Evolutionary conservation across 768 basidiomycete species (phyloP).

Genomic region (Lactarius indigo): DNA sequence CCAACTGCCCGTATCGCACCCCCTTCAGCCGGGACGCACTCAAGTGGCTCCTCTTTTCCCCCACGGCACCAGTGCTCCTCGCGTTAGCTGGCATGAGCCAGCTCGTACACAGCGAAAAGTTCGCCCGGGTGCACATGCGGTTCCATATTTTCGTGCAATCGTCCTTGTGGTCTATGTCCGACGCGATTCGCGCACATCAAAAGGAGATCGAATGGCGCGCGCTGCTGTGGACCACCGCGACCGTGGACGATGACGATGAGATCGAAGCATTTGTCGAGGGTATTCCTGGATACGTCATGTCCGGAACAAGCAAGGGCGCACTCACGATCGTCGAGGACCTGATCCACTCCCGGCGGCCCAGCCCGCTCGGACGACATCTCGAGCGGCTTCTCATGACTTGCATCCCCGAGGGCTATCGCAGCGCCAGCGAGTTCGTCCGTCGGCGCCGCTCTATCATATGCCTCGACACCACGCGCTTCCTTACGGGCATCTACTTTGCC

Average conservation of each 20-base stretch:
- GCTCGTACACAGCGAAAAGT: not conserved
- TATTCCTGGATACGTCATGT: constrained; percentile 10
- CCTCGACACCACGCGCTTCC: not conserved
- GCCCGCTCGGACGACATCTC: not conserved
- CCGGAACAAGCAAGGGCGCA: not conserved
- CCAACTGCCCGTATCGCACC: constrained; percentile 12
- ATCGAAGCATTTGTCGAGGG: constrained; percentile 18
- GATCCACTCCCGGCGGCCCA: not conserved
- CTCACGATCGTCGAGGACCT: not conserved
- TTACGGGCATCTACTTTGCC: not conserved
- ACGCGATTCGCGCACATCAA: not conserved
- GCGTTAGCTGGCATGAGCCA: not conserved
- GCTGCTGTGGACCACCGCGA: constrained; percentile 6
- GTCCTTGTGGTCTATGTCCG: constrained; percentile 7
- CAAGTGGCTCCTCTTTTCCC: constrained; percentile 4
- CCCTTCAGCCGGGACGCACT: constrained; percentile 8
- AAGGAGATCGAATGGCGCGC: constrained; percentile 5
- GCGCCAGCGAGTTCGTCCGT: not conserved
- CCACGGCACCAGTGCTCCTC: not conserved
- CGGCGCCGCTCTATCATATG: not conserved
- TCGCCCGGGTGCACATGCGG: not conserved
- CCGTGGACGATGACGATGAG: constrained; percentile 9
- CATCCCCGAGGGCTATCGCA: not conserved
- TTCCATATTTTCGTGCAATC: not conserved
- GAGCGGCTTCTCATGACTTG: constrained; percentile 6